These are phyloP conservation scores for Hymenoscyphus infarciens DNA, from an alignment of 2,329 filamentous ascomycete genomes.

Conservation along the genomic window DNA sequence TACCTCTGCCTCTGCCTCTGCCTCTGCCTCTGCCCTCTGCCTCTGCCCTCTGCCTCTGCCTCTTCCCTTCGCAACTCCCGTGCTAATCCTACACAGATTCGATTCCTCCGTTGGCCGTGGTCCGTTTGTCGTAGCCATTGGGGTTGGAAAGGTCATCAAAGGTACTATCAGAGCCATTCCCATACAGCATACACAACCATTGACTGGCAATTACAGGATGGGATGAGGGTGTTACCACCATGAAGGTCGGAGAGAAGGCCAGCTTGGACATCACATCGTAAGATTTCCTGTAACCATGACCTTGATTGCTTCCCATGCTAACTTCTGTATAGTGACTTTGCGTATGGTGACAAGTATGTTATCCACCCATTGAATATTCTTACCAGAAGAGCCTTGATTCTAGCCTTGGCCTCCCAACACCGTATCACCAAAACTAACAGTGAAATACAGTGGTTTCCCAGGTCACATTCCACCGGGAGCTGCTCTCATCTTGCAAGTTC, in stretches of 20 bases:
- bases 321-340: constrained; percentile 53
- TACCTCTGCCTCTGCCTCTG: not conserved
- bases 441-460: constrained; percentile 63
- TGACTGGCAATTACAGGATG: constrained; percentile 52
- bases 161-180: constrained; percentile 49
- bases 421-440: constrained; percentile 5
- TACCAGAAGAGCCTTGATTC: not conserved
- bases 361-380: not conserved
- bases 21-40: too few relatives aligned
- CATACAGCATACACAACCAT: constrained; percentile 9
- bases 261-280: constrained; percentile 78
- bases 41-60: too few relatives aligned
- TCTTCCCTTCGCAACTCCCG: not conserved
- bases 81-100: constrained; percentile 59
- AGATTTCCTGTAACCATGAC: constrained; percentile 28
- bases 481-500: constrained; percentile 78
- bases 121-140: constrained; percentile 74
- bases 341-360: constrained; percentile 59
- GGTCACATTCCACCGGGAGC: constrained; percentile 71
- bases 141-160: constrained; percentile 79
- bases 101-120: constrained; percentile 78
- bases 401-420: too few relatives aligned
- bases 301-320: constrained; percentile 16
- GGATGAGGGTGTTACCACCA: constrained; percentile 80
- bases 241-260: constrained; percentile 89